These are phyloP conservation scores for Periconia macrospinosa DNA, from an alignment of 2,329 filamentous ascomycete species.

Conservation along the genomic window DNA sequence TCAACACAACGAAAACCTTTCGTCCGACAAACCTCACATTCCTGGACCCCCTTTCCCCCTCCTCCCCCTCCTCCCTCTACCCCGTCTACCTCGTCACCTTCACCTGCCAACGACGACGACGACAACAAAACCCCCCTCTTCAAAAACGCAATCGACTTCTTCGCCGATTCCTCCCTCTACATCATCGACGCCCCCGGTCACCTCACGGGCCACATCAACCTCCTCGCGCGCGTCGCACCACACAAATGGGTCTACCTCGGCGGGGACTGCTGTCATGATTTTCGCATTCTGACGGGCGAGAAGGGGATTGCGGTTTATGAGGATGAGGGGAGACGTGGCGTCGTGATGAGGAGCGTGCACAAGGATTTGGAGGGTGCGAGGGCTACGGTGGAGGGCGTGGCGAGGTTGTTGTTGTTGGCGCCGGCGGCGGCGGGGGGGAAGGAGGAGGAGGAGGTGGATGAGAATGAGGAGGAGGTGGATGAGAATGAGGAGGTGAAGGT, in stretches of 20 bases:
- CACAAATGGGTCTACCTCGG: slow-evolving; percentile 53
- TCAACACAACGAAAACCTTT: no score
- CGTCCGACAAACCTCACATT: slow-evolving; percentile 13
- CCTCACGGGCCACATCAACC: slow-evolving; percentile 55
- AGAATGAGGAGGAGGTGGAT: slow-evolving; percentile 21
- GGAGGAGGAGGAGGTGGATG: slow-evolving; percentile 16
- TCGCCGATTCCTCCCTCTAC: slow-evolving; percentile 51
- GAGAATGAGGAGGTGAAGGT: slow-evolving; percentile 28
- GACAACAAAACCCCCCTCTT: slow-evolving; percentile 52
- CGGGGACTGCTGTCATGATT: slow-evolving; percentile 59
- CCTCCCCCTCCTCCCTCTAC: no score
- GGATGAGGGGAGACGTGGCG: slow-evolving; percentile 47
- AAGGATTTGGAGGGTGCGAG: slow-evolving; percentile 50
- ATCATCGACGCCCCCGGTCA: slow-evolving; percentile 57
- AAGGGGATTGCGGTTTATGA: slow-evolving; percentile 54
- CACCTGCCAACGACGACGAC: no score
- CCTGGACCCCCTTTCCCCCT: slow-evolving; percentile 46
- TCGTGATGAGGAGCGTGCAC: slow-evolving; percentile 51
- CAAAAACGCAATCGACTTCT: slow-evolving; percentile 50
- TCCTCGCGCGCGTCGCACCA: slow-evolving; percentile 47
- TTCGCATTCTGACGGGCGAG: slow-evolving; percentile 54
- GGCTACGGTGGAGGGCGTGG: slow-evolving; percentile 47
- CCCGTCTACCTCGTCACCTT: no score
- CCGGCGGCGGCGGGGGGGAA: slow-evolving; percentile 21
- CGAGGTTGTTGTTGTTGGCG: slow-evolving; percentile 33